phyloP scores from a whole-genome alignment of 768 basidiomycete genomes.

The Suillus fuscotomentosus region DNA sequence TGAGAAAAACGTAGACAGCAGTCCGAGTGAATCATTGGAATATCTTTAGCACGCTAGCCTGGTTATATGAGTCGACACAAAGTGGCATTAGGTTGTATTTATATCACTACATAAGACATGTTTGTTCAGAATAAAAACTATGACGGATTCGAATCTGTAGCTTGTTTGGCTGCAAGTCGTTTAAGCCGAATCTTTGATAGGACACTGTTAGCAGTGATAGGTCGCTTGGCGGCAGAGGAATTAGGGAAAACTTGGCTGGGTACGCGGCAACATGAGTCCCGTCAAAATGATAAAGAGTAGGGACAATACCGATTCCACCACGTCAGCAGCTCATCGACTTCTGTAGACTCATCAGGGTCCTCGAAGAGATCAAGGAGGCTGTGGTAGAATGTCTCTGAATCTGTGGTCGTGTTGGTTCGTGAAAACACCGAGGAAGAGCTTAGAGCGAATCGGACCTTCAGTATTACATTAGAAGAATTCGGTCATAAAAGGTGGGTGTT shows the following conservation, averaged over 20 bases:
- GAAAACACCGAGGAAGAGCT: conserved; percentile 17
- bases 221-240: not conserved
- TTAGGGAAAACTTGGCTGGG: conserved; percentile 10
- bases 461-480: no score
- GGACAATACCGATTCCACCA: conserved; percentile 20
- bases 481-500: not conserved
- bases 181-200: conserved; percentile 1
- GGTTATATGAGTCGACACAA: no score
- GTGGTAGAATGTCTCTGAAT: no score
- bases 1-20: no score
- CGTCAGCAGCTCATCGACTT: conserved; percentile 15
- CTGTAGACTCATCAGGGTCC: conserved; percentile 16
- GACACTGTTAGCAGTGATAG: not conserved
- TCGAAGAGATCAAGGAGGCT: conserved; percentile 19
- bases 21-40: no score
- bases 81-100: no score
- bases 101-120: no score
- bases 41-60: no score
- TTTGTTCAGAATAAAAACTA: no score
- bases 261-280: not conserved
- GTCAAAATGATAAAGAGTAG: not conserved
- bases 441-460: conserved; percentile 17
- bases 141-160: not conserved
- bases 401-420: conserved; percentile 17
- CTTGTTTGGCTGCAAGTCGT: not conserved